These are phyloP conservation scores for Trifolium dubium DNA, from an alignment of 306 rosid genomes.

Conservation along the genomic window DNA sequence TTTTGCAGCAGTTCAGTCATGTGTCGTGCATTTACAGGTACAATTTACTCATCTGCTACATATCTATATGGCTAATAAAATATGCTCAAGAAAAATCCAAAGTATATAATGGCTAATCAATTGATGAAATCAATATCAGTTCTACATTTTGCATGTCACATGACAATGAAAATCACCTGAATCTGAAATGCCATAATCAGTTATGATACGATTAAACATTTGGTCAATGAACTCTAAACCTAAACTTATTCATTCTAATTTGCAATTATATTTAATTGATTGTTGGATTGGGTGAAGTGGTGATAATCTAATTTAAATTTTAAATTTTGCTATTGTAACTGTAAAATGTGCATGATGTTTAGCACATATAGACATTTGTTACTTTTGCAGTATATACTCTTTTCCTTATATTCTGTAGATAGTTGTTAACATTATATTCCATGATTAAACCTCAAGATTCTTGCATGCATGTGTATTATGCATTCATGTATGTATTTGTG, in stretches of 20 bases:
- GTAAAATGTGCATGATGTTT: conserved; percentile 1
- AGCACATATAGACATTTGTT: background rate
- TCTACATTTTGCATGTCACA: conserved; percentile 3
- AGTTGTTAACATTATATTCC: conserved; percentile 20
- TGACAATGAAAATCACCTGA: conserved; percentile 5
- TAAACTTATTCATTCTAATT: conserved; percentile 24
- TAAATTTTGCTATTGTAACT: background rate
- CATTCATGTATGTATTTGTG: conserved; percentile 6
- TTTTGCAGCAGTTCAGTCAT: conserved; percentile 96
- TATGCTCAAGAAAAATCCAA: conserved; percentile 8
- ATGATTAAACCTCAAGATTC: conserved; percentile 12
- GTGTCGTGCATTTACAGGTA: conserved; percentile 99
- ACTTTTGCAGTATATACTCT: conserved; percentile 11
- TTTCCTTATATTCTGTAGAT: conserved; percentile 21
- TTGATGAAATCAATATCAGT: background rate
- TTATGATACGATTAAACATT: conserved; percentile 25
- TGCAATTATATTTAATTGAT: conserved; percentile 18
- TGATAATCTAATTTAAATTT: conserved; percentile 12
- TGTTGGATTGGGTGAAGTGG: conserved; percentile 38
- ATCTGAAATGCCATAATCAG: conserved; percentile 33
- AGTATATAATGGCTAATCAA: conserved; percentile 4
- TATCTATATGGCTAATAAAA: background rate
- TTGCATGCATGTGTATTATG: conserved; percentile 1
- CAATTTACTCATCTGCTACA: conserved; percentile 10
- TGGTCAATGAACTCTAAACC: background rate